These are phyloP conservation scores for Iris pallida DNA, from an alignment of 116 monocot genomes.

Conservation along the genomic window DNA sequence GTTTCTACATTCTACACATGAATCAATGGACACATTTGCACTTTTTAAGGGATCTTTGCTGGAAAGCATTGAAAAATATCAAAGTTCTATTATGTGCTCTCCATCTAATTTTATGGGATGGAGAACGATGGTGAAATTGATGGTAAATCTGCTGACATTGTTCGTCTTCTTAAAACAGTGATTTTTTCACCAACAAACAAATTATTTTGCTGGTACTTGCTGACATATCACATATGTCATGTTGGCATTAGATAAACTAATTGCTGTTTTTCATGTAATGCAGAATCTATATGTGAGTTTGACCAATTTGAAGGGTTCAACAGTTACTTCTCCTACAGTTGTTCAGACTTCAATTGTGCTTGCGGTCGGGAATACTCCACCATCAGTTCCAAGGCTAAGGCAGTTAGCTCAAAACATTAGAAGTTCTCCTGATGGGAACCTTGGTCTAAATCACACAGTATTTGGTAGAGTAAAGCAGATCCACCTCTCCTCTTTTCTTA, in stretches of 20 bases:
- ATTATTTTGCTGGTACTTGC: not conserved
- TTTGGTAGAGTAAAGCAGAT: slow-evolving; percentile 98
- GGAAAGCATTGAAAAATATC: too few relatives aligned
- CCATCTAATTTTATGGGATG: too few relatives aligned
- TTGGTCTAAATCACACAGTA: slow-evolving; percentile 88
- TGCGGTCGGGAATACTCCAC: slow-evolving; percentile 68
- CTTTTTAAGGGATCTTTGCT: too few relatives aligned
- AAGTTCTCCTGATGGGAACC: slow-evolving; percentile 66
- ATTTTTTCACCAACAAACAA: too few relatives aligned
- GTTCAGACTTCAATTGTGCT: slow-evolving; percentile 72
- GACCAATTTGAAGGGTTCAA: slow-evolving; percentile 81
- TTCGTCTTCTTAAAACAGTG: too few relatives aligned
- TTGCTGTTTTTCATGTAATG: slow-evolving; percentile 12
- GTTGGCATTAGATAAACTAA: slow-evolving; percentile 5
- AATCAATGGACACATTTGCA: too few relatives aligned
- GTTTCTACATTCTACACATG: too few relatives aligned
- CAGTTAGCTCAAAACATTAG: slow-evolving; percentile 75
- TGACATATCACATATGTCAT: not conserved
- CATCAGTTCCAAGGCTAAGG: slow-evolving; percentile 75
- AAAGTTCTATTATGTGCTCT: too few relatives aligned
- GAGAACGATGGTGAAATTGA: too few relatives aligned
- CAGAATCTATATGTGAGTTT: slow-evolving; percentile 88
- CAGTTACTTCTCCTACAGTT: slow-evolving; percentile 65
- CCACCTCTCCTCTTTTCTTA: slow-evolving; percentile 81
- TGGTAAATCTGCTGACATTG: too few relatives aligned